These are phyloP conservation scores for Prunus davidiana DNA, from an alignment of 306 rosid genomes.

Conservation along the genomic window DNA sequence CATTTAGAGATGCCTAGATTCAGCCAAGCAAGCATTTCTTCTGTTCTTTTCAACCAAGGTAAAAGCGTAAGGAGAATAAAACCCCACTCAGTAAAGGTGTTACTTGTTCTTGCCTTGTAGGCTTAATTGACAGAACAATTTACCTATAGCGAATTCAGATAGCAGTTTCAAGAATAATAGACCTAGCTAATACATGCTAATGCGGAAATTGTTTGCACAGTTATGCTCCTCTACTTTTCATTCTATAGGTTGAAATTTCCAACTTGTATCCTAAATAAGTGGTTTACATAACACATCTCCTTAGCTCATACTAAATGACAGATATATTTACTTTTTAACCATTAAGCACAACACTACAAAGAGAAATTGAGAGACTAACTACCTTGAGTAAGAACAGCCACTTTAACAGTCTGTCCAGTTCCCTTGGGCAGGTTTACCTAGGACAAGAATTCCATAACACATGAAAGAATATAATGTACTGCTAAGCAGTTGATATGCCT, in stretches of 20 bases:
- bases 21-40: neutral
- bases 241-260: neutral
- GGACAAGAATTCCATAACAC: slow-evolving; percentile 19
- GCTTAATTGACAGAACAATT: neutral
- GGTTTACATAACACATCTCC: neutral
- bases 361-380: slow-evolving; percentile 18
- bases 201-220: neutral
- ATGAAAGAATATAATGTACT: slow-evolving; percentile 4
- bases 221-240: neutral
- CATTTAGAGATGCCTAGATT: neutral
- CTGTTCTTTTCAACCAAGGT: neutral
- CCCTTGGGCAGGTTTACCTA: slow-evolving; percentile 97
- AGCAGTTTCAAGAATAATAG: neutral
- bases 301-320: neutral
- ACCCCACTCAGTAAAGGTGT: neutral
- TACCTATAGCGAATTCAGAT: neutral
- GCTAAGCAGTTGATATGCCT: slow-evolving; percentile 8
- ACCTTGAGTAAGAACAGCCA: slow-evolving; percentile 99
- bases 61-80: neutral
- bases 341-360: neutral
- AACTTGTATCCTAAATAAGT: neutral
- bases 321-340: neutral
- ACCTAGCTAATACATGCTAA: neutral
- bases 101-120: neutral
- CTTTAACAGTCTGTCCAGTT: slow-evolving; percentile 86